phyloP scores from a whole-genome alignment of 2,329 filamentous ascomycete genomes.

The Cytospora piceicola region DNA sequence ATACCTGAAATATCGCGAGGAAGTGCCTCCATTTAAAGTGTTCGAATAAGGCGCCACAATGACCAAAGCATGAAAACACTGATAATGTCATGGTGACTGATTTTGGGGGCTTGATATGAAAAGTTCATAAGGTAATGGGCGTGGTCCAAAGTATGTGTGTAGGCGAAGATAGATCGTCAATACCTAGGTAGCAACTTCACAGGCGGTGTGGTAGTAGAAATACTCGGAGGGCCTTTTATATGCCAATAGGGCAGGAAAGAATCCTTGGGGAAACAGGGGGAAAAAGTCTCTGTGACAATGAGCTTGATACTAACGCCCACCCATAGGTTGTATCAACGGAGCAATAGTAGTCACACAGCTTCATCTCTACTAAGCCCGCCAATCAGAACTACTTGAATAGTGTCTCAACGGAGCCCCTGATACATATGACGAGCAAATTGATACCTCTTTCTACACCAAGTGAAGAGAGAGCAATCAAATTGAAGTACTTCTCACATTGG shows the following conservation, averaged over 20 bases:
- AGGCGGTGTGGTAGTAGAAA: background rate
- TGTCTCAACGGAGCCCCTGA: background rate
- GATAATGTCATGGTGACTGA: background rate
- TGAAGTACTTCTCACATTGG: background rate
- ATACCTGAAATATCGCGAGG: background rate
- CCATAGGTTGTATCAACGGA: too few relatives aligned
- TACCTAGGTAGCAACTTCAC: background rate
- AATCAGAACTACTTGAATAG: background rate
- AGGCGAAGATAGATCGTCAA: background rate
- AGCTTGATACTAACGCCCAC: background rate
- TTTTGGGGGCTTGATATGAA: background rate
- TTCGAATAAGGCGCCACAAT: background rate
- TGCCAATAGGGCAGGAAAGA: too few relatives aligned
- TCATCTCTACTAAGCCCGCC: background rate
- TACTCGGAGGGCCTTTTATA: background rate
- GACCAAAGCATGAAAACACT: background rate
- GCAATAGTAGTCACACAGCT: background rate
- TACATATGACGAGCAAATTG: background rate
- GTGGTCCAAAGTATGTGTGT: background rate
- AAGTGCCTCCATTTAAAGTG: background rate
- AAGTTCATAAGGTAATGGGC: background rate
- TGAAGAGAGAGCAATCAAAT: background rate
- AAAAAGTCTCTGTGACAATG: background rate
- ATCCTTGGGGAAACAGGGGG: too few relatives aligned
- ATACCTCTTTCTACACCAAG: background rate